phyloP scores from a whole-genome alignment of 331 rosid genomes.

The Pyrus hybrid region DNA sequence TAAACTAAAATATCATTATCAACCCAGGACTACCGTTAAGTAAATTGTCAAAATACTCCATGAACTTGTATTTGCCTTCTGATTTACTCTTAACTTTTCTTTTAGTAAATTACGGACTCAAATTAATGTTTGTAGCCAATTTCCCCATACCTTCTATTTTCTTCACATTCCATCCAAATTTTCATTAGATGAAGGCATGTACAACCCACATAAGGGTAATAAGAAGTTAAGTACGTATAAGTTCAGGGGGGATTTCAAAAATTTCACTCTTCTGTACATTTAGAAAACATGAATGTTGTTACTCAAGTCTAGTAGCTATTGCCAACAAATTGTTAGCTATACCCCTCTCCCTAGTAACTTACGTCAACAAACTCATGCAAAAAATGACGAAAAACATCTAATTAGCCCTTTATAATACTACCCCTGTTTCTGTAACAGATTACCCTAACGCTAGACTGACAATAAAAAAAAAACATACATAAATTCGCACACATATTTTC shows the following conservation, averaged over 20 bases:
- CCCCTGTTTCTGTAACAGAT: too few species aligned
- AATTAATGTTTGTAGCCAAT: background rate
- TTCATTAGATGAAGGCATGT: background rate
- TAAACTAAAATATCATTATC: background rate
- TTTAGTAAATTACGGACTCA: background rate
- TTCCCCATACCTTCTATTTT: background rate
- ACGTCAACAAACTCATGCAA: too few species aligned
- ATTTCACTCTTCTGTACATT: background rate
- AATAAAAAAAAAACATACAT: too few species aligned
- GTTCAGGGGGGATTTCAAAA: background rate
- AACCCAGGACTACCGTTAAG: background rate
- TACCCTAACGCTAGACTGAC: too few species aligned
- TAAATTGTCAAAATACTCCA: background rate
- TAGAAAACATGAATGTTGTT: background rate
- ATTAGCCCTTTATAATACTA: too few species aligned
- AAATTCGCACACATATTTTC: background rate
- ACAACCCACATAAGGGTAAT: background rate
- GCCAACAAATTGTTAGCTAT: background rate
- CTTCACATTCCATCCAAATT: background rate
- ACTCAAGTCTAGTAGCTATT: background rate
- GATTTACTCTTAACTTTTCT: background rate
- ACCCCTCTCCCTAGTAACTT: too few species aligned
- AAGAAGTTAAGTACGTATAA: background rate
- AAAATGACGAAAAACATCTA: too few species aligned
- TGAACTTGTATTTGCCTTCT: background rate